Percentiles rank a stretch among this genome's conserved stretches.
Evolutionary conservation across 495 filamentous ascomycete genomes (phyloP).

Genomic region (Neurospora pannonica): DNA sequence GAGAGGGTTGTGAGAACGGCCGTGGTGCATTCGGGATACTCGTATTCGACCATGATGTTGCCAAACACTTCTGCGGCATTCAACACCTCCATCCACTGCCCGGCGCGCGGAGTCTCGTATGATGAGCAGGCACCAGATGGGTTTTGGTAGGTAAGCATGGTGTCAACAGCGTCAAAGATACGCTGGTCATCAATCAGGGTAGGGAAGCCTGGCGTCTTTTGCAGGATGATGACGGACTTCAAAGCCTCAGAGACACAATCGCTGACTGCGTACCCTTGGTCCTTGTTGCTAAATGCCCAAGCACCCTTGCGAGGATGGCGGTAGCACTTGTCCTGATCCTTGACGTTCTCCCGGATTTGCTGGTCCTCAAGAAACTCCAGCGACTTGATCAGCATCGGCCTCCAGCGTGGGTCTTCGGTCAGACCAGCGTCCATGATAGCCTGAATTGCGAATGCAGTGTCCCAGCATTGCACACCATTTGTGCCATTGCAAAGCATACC

Average conservation of each 20-base stretch:
- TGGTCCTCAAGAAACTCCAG: conserved; percentile 83
- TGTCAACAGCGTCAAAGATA: conserved; percentile 80
- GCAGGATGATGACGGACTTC: conserved; percentile 77
- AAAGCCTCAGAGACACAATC: conserved; percentile 90
- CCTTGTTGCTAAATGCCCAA: conserved; percentile 88
- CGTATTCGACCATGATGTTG: conserved; percentile 95
- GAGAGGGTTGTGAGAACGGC: conserved; percentile 85
- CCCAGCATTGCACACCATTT: conserved; percentile 94
- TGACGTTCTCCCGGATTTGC: conserved; percentile 78
- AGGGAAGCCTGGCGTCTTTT: conserved; percentile 69
- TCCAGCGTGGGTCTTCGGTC: conserved; percentile 66
- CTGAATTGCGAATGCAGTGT: conserved; percentile 84
- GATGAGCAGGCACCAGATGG: conserved; percentile 78
- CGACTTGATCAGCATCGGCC: conserved; percentile 73
- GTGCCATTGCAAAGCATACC: conserved; percentile 94
- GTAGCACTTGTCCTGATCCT: conserved; percentile 72
- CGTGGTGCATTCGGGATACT: conserved; percentile 96
- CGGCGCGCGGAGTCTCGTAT: conserved; percentile 76
- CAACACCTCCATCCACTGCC: conserved; percentile 66
- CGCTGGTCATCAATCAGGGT: conserved; percentile 62
- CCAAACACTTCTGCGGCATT: conserved; percentile 98
- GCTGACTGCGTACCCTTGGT: conserved; percentile 89
- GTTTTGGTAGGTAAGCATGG: conserved; percentile 88
- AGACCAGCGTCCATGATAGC: conserved; percentile 70
- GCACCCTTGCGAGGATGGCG: conserved; percentile 87